These are phyloP conservation scores for Aspergillus caelatus DNA, from an alignment of 2,329 filamentous ascomycete species.

Conservation along the genomic window DNA sequence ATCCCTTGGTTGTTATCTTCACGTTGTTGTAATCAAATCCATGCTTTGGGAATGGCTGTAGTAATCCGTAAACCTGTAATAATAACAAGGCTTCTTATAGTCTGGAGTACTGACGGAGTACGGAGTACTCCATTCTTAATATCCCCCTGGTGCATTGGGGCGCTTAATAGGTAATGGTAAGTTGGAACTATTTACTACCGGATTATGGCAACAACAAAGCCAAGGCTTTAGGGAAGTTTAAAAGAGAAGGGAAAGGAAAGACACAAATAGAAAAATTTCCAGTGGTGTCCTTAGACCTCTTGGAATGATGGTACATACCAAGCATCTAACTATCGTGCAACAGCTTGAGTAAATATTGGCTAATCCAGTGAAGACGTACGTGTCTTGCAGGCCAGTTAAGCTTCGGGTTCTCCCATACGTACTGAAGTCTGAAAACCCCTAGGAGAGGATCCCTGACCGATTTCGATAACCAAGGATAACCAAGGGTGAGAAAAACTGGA, in stretches of 20 bases:
- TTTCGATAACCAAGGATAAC: not conserved
- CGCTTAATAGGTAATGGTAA: not conserved
- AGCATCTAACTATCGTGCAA: not conserved
- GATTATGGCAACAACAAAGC: not conserved
- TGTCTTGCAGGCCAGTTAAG: conserved; percentile 14
- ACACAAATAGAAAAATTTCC: not conserved
- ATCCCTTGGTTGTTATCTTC: not conserved
- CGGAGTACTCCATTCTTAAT: not conserved
- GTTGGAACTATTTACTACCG: not conserved
- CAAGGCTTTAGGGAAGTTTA: not conserved
- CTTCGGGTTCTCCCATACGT: conserved; percentile 13
- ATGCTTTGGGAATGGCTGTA: too few relatives aligned
- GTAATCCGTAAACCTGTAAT: too few relatives aligned
- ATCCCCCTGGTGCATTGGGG: not conserved
- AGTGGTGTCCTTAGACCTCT: not conserved
- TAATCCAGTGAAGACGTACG: conserved; percentile 8
- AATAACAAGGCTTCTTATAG: not conserved
- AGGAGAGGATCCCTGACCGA: not conserved
- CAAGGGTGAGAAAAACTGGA: not conserved
- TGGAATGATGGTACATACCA: not conserved
- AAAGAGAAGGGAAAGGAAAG: not conserved
- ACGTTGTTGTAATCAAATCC: not conserved
- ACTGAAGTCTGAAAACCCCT: too few relatives aligned
- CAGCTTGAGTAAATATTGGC: not conserved
- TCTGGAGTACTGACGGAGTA: not conserved